These are phyloP conservation scores for Microdochium trichocladiopsis DNA, from an alignment of 2,329 filamentous ascomycete genomes.

Conservation along the genomic window DNA sequence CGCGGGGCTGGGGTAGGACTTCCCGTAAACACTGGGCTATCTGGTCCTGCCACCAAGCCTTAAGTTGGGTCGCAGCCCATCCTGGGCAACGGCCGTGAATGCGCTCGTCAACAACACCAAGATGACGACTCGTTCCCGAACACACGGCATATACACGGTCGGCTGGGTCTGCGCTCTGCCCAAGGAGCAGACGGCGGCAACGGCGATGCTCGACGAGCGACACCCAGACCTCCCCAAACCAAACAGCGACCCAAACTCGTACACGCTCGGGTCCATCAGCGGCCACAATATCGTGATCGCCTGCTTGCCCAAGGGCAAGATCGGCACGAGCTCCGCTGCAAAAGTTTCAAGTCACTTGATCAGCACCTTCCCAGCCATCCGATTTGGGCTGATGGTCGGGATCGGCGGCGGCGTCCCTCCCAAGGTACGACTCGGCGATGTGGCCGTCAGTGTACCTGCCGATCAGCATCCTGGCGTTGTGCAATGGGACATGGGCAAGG, in stretches of 20 bases:
- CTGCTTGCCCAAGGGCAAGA: constrained; percentile 13
- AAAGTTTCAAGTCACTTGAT: constrained; percentile 21
- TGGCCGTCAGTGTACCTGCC: constrained; percentile 13
- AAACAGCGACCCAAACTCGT: constrained; percentile 7
- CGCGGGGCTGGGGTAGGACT: too few species aligned
- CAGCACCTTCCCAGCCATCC: constrained; percentile 22
- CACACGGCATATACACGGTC: constrained; percentile 9
- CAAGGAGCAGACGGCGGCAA: constrained; percentile 13
- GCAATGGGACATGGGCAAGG: constrained; percentile 15
- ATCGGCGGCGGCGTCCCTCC: constrained; percentile 23
- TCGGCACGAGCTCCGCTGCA: constrained; percentile 24
- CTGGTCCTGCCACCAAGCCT: too few species aligned
- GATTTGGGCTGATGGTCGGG: constrained; percentile 33
- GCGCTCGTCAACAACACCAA: too few species aligned
- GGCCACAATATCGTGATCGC: constrained; percentile 11
- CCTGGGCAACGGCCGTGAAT: too few species aligned
- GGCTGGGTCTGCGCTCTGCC: constrained; percentile 12
- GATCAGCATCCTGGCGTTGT: constrained; percentile 5
- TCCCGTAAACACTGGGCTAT: too few species aligned
- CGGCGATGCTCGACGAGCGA: constrained; percentile 11
- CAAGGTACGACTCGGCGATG: constrained; percentile 14
- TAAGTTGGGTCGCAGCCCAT: too few species aligned
- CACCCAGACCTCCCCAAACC: constrained; percentile 5
- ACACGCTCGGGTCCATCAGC: constrained; percentile 12
- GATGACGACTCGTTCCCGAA: background rate